Conservation (phyloP, 768 basidiomycete genomes). For the Daedalea quercina region DNA sequence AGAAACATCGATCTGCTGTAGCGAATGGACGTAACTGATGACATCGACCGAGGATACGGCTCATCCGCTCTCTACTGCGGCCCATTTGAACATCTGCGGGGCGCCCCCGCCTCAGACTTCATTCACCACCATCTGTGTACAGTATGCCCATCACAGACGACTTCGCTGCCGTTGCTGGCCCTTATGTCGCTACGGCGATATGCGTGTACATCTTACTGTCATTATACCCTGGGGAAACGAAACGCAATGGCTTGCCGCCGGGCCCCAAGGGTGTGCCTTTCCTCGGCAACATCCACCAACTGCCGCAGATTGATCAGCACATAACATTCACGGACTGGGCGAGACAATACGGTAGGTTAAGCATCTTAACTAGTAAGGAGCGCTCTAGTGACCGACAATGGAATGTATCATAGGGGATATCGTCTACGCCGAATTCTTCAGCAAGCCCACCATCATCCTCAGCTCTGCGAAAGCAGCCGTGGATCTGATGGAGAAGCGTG, state of each 20-base stretch:
- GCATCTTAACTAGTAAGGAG: not conserved
- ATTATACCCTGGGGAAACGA: not conserved
- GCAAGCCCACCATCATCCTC: constrained; percentile 13
- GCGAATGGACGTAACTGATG: no score
- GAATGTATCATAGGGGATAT: constrained; percentile 13
- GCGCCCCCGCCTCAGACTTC: no score
- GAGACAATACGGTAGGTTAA: constrained; percentile 19
- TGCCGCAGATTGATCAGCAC: constrained; percentile 19
- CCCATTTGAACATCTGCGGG: no score
- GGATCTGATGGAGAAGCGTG: constrained; percentile 21
- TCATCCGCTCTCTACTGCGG: no score
- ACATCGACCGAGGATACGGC: no score
- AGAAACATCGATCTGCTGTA: no score
- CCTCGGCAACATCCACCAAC: constrained; percentile 25
- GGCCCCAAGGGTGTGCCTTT: constrained; percentile 24
- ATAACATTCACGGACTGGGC: constrained; percentile 22
- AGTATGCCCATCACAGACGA: no score
- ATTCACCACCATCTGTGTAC: no score
- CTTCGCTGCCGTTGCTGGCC: no score
- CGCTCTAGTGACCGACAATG: not conserved
- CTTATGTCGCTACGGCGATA: no score
- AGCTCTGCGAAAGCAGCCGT: constrained; percentile 14
- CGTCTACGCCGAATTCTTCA: constrained; percentile 9
- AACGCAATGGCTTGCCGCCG: constrained; percentile 15
- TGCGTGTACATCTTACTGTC: constrained; percentile 19